These are phyloP conservation scores for Pythium plurisporium DNA, from an alignment of 352 stramenopile species.

Conservation along the genomic window DNA sequence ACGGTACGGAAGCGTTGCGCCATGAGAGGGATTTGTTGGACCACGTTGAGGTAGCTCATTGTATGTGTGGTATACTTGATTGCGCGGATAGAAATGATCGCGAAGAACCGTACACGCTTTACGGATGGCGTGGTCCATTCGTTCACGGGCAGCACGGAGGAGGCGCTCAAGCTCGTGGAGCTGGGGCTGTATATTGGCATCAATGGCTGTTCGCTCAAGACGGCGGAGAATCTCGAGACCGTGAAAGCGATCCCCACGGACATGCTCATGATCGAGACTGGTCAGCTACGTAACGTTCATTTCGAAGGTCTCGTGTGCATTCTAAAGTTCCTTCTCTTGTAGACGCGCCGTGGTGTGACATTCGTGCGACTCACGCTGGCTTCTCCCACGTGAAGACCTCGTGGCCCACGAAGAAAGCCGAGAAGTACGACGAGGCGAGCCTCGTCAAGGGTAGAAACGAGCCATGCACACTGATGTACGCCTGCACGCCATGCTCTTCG, in stretches of 20 bases:
- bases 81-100: slow-evolving; percentile 55
- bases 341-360: slow-evolving; percentile 97
- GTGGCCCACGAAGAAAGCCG: slow-evolving; percentile 89
- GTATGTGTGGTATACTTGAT: too few relatives aligned
- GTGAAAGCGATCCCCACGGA: slow-evolving; percentile 90
- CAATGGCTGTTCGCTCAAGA: slow-evolving; percentile 97
- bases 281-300: slow-evolving; percentile 20
- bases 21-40: too few relatives aligned
- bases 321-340: background rate
- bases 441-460: slow-evolving; percentile 96
- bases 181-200: slow-evolving; percentile 97
- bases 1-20: slow-evolving; percentile 31
- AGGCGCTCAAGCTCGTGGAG: slow-evolving; percentile 89
- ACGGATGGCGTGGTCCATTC: slow-evolving; percentile 93
- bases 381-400: slow-evolving; percentile 84
- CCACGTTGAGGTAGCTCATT: too few relatives aligned
- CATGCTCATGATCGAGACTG: slow-evolving; percentile 93
- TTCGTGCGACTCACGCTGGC: slow-evolving; percentile 92
- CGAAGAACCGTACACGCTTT: slow-evolving; percentile 60
- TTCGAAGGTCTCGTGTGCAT: background rate
- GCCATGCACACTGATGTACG: slow-evolving; percentile 93
- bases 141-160: slow-evolving; percentile 92
- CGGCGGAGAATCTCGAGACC: slow-evolving; percentile 90
- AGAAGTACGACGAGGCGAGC: slow-evolving; percentile 85
- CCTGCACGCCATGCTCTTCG: too few relatives aligned